Base-by-base conservation (phyloP, 805 yeast genomes). In the Nakazawaea holstii region DNA sequence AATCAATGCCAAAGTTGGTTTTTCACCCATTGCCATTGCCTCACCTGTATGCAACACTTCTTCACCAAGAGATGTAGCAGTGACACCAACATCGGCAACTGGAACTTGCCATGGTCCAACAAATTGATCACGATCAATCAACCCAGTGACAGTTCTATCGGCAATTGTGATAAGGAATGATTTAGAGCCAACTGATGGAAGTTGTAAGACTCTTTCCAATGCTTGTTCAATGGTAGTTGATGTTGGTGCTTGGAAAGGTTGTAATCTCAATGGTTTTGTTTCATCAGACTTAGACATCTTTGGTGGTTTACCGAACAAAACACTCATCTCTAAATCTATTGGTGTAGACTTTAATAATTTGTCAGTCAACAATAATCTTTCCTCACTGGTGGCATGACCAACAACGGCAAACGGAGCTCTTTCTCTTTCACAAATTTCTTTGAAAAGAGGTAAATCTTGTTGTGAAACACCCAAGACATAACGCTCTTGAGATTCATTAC, bases 71-170 rank as follows among this genome's bases (percentile, higher is more conserved):
- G 97, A 86, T 0, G 97, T 84, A 50, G 86, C 85, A 24, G 98
- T 91, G 46, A 94, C 97, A 69, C 96, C 98, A 47, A 91, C 97
- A 63, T 94, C 98, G 14, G 98, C 94, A 30, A 94, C 98, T 42
- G 99, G 99, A 8, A 87, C 94, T 74, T 94, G 99, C 98, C 98
- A 94, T 62, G 98, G 98, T 35, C 99, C 99, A 51, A 94, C 98
- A 83, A 91, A 83, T 72, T 94, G 99, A 66, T 94, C 99, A 64
- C 99, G 83, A 60, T 95, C 98, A 52, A 94, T 84, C 57, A 94
- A 77, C 47, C 99, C 99, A 28, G 98, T 92, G 52, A 94, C 94
- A n/a, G 95, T 77, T 69, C 99, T 84, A 68, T 94, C 99, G 67
- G 97, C 99, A 62, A 94, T 94, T n/a, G 98, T 94, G 62, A 94